These are phyloP conservation scores for Nicotiana undulata DNA, from an alignment of 257 asterid species.

Conservation along the genomic window DNA sequence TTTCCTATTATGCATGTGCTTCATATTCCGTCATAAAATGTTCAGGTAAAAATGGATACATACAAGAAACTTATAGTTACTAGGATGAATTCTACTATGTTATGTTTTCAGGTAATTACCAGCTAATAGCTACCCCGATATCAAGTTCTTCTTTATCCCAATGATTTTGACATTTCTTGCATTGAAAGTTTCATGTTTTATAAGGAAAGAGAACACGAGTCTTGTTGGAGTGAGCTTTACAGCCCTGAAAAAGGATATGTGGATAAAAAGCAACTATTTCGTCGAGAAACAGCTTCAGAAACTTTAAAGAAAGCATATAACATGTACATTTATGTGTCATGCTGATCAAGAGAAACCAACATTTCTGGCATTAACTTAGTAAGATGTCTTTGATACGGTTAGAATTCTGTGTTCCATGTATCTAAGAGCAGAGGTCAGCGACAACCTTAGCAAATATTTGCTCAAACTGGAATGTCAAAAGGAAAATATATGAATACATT, in stretches of 20 bases:
- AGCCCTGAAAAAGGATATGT: not conserved
- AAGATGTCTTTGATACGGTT: not conserved
- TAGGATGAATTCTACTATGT: not conserved
- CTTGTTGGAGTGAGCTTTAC: not conserved
- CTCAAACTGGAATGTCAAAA: not conserved
- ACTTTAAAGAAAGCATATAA: not conserved
- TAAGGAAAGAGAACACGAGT: not conserved
- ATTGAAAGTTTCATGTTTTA: not conserved
- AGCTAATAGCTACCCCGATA: not conserved
- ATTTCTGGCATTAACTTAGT: not conserved
- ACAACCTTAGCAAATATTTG: not conserved
- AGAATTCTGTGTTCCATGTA: not conserved
- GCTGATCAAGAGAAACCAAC: not conserved
- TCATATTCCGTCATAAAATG: not conserved
- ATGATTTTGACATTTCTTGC: not conserved
- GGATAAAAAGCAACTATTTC: not conserved
- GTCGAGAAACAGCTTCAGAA: not conserved
- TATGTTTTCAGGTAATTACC: not conserved
- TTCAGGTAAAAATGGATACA: not conserved
- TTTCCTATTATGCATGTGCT: not conserved
- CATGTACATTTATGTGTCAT: not conserved
- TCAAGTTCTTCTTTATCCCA: not conserved
- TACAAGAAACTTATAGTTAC: not conserved
- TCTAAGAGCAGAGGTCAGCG: not conserved
- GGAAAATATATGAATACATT: constrained; percentile 1